phyloP scores from a whole-genome alignment of 73 alveolate genomes.

The Tetrahymena borealis region DNA sequence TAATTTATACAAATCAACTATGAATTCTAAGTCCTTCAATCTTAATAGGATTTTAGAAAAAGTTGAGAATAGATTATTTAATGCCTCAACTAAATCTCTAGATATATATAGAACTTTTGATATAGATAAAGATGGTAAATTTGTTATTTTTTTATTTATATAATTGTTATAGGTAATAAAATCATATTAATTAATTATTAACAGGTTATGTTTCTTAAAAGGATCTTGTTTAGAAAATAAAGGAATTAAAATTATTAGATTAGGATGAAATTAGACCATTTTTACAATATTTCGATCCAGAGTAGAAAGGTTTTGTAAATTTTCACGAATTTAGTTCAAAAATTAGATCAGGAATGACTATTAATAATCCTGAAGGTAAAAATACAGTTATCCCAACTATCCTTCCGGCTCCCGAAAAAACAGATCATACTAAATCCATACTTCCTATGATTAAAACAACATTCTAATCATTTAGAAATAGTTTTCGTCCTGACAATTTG shows the following conservation, averaged over 20 bases:
- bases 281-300: constrained; percentile 41
- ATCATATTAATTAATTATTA: neutral
- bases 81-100: constrained; percentile 17
- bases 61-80: constrained; percentile 38
- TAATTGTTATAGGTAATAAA: neutral
- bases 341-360: constrained; percentile 37
- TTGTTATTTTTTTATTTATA: neutral
- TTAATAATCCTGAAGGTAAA: constrained; percentile 15
- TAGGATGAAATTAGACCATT: constrained; percentile 8
- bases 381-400: constrained; percentile 8
- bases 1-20: neutral
- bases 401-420: constrained; percentile 18
- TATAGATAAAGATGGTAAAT: constrained; percentile 47
- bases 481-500: constrained; percentile 33
- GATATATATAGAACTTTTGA: constrained; percentile 45
- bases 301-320: constrained; percentile 35
- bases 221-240: constrained; percentile 32
- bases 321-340: constrained; percentile 38
- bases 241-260: constrained; percentile 21
- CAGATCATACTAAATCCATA: constrained; percentile 4
- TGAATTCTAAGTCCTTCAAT: neutral
- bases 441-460: constrained; percentile 10
- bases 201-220: constrained; percentile 21
- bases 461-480: constrained; percentile 14
- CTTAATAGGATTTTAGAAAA: constrained; percentile 16